Percentiles rank a stretch among this genome's conserved stretches.
These are phyloP conservation scores for Clonostachys rosea DNA, from an alignment of 2,329 filamentous ascomycete species.

Conservation along the genomic window DNA sequence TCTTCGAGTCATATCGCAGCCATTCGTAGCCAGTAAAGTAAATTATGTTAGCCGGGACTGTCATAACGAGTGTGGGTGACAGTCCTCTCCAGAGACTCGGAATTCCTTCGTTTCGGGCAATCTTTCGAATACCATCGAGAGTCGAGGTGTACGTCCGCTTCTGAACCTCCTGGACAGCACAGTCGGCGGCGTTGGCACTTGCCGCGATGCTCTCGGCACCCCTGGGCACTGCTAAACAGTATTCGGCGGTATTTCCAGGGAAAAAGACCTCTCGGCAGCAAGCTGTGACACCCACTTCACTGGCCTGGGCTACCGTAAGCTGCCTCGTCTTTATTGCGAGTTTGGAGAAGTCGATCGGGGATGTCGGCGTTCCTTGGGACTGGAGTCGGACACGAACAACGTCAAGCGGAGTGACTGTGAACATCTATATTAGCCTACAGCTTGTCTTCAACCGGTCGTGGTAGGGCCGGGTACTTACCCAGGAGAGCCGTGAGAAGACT, in stretches of 20 bases:
- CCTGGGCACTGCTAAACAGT: conserved; percentile 69
- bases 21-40: conserved; percentile 99
- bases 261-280: conserved; percentile 98
- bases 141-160: conserved; percentile 84
- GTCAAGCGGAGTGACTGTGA: conserved; percentile 84
- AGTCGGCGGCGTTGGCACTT: conserved; percentile 52
- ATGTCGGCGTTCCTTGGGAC: conserved; percentile 59
- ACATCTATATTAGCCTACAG: background rate
- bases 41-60: conserved; percentile 92
- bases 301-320: conserved; percentile 64
- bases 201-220: conserved; percentile 28
- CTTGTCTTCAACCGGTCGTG: background rate
- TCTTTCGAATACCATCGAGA: conserved; percentile 87
- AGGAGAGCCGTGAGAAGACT: conserved; percentile 86
- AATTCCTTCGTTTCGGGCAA: conserved; percentile 86
- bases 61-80: conserved; percentile 92
- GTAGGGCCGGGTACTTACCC: conserved; percentile 47
- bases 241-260: conserved; percentile 77
- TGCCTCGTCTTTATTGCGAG: conserved; percentile 52
- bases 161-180: conserved; percentile 83
- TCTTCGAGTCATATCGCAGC: conserved; percentile 69
- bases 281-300: conserved; percentile 84
- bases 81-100: conserved; percentile 87
- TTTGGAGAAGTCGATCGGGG: conserved; percentile 49
- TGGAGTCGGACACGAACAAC: conserved; percentile 94